Conservation (phyloP, 1,284 basidiomycete species). For the Puccinia horiana region DNA sequence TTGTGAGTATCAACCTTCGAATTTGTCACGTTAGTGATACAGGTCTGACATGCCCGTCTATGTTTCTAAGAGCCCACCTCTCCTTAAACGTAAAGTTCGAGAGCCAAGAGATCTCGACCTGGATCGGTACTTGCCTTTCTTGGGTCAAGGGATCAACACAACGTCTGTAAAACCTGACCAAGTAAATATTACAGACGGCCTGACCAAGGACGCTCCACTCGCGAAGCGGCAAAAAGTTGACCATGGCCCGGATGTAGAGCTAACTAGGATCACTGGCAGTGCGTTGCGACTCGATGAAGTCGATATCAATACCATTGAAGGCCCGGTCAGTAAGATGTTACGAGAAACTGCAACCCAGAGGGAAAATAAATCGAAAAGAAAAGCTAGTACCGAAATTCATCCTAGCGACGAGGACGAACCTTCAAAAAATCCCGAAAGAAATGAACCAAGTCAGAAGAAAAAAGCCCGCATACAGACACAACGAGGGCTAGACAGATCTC, state of each 20-base stretch:
- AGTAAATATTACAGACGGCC: neutral
- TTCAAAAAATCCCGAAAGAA: neutral
- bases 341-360: neutral
- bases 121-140: neutral
- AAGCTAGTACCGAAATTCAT: neutral
- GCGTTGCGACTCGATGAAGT: slow-evolving; percentile 16
- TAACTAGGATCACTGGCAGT: neutral
- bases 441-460: neutral
- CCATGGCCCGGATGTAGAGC: neutral
- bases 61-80: slow-evolving; percentile 14
- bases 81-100: slow-evolving; percentile 37
- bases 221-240: slow-evolving; percentile 19
- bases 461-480: neutral
- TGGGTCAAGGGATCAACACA: neutral
- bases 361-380: neutral
- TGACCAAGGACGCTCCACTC: neutral
- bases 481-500: neutral
- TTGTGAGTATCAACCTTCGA: neutral
- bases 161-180: neutral
- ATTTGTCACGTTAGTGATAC: neutral
- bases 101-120: slow-evolving; percentile 1
- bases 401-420: neutral
- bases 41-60: neutral
- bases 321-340: slow-evolving; percentile 26
- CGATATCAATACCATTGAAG: slow-evolving; percentile 36